Conservation (phyloP, 768 basidiomycete genomes). For the Lactarius tabidus region DNA sequence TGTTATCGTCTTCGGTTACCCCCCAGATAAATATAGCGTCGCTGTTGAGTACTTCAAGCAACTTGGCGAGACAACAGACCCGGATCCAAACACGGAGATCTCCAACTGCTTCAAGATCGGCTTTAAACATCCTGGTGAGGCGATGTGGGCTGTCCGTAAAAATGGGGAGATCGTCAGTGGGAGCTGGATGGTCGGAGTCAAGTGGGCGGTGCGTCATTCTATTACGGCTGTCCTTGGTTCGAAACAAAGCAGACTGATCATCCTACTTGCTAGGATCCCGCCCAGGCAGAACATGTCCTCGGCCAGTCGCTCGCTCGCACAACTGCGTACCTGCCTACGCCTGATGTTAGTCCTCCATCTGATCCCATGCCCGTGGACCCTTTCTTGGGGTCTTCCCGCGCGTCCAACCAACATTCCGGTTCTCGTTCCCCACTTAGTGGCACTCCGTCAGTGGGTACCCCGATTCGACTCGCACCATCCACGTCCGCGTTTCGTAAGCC, state of each 20-base stretch:
- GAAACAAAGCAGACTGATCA: not conserved
- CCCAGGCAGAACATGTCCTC: conserved; percentile 52
- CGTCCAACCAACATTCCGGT: conserved; percentile 37
- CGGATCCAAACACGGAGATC: conserved; percentile 64
- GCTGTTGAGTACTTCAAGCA: conserved; percentile 73
- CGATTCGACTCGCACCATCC: conserved; percentile 68
- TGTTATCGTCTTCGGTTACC: conserved; percentile 87
- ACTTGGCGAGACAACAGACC: conserved; percentile 65
- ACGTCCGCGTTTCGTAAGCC: conserved; percentile 65
- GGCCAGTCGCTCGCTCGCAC: conserved; percentile 33
- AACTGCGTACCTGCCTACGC: conserved; percentile 20
- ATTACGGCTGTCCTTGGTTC: conserved; percentile 7
- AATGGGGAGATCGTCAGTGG: conserved; percentile 77
- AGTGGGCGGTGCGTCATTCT: conserved; percentile 69
- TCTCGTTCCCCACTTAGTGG: conserved; percentile 37
- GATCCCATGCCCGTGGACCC: conserved; percentile 25
- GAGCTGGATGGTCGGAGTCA: conserved; percentile 80
- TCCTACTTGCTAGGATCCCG: conserved; percentile 46
- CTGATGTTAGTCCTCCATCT: conserved; percentile 23
- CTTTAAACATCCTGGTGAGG: conserved; percentile 66
- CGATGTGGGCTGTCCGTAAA: conserved; percentile 72
- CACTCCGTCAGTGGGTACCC: conserved; percentile 57
- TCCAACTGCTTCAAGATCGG: conserved; percentile 81
- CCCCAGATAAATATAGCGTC: conserved; percentile 67
- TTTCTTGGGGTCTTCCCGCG: conserved; percentile 27